A percentile compares a stretch with the other conserved stretches of the same genome.
Conservation (phyloP, 192 early-diverging fungal genomes). For the Nowakowskiella sp. region DNA sequence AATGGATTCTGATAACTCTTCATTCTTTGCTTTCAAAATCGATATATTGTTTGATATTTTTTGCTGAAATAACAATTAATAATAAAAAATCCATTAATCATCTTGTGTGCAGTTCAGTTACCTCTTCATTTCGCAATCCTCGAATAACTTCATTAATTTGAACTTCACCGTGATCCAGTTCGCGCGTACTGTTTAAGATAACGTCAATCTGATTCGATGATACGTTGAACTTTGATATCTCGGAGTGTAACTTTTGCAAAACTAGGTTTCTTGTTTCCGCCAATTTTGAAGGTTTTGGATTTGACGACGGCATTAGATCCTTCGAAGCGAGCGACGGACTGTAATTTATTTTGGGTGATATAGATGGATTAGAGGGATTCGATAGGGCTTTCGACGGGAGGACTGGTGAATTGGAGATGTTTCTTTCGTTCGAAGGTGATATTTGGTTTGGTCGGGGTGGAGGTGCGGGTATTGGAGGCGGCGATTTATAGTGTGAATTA, state of each 20-base stretch:
- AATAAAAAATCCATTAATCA: constrained; percentile 2
- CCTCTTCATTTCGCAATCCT: constrained; percentile 44
- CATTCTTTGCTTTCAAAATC: constrained; percentile 52
- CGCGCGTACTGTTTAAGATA: constrained; percentile 46
- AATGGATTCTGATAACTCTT: constrained; percentile 46
- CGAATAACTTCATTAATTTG: constrained; percentile 53
- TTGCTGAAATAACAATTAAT: constrained; percentile 29
- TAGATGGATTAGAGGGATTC: constrained; percentile 24
- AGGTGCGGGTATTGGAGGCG: constrained; percentile 20
- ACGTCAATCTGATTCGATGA: too few relatives aligned
- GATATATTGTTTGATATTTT: constrained; percentile 58
- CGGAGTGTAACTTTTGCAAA: too few relatives aligned
- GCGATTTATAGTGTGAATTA: constrained; percentile 4
- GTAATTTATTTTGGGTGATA: too few relatives aligned
- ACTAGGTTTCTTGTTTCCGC: too few relatives aligned
- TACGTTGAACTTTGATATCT: too few relatives aligned
- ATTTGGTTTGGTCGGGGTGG: constrained; percentile 10
- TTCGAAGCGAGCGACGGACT: too few relatives aligned
- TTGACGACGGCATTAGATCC: too few relatives aligned
- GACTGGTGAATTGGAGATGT: constrained; percentile 1
- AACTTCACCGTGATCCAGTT: constrained; percentile 63
- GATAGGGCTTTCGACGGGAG: constrained; percentile 8
- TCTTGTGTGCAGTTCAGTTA: not conserved
- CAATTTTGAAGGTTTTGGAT: too few relatives aligned
- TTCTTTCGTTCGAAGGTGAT: not conserved